Evolutionary conservation across 2,329 filamentous ascomycete species (phyloP).

Genomic region (Nemania sp.): DNA sequence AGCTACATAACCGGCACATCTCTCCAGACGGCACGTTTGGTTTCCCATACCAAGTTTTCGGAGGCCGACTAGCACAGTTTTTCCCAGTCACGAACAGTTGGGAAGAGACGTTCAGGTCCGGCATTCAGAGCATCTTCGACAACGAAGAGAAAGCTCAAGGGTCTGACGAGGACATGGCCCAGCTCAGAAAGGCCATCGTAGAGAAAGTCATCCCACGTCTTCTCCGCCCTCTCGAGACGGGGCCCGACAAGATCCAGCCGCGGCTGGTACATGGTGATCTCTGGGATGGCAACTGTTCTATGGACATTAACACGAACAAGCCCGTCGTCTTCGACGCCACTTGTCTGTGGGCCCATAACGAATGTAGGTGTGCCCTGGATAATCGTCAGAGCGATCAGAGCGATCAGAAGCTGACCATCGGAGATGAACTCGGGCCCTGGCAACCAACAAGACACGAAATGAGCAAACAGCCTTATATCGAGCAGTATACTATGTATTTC

Average conservation of each 20-base stretch:
- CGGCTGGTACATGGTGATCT: constrained; percentile 25
- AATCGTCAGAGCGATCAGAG: too few relatives aligned
- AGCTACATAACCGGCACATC: constrained; percentile 11
- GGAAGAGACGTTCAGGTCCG: constrained; percentile 32
- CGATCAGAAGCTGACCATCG: background rate
- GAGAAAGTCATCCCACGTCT: constrained; percentile 28
- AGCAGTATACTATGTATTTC: constrained; percentile 30
- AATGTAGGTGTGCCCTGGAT: constrained; percentile 17
- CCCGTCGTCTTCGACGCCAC: constrained; percentile 24
- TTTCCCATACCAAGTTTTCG: constrained; percentile 29
- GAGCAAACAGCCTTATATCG: constrained; percentile 14
- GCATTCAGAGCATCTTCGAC: constrained; percentile 14
- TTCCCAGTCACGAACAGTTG: constrained; percentile 29
- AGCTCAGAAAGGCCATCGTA: constrained; percentile 15
- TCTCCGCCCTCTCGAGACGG: constrained; percentile 22
- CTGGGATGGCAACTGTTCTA: constrained; percentile 26
- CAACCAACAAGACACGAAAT: constrained; percentile 11
- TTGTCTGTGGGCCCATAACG: constrained; percentile 25
- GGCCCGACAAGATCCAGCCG: constrained; percentile 13
- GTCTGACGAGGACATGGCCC: constrained; percentile 18
- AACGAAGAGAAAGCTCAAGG: constrained; percentile 22
- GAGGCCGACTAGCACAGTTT: constrained; percentile 29
- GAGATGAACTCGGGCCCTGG: constrained; percentile 28
- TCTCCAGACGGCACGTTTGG: constrained; percentile 35
- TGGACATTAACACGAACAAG: constrained; percentile 4